Percentiles rank a stretch among this genome's conserved stretches.
phyloP scores from a whole-genome alignment of 2,329 filamentous ascomycete genomes.

The Alternaria ventricosa region DNA sequence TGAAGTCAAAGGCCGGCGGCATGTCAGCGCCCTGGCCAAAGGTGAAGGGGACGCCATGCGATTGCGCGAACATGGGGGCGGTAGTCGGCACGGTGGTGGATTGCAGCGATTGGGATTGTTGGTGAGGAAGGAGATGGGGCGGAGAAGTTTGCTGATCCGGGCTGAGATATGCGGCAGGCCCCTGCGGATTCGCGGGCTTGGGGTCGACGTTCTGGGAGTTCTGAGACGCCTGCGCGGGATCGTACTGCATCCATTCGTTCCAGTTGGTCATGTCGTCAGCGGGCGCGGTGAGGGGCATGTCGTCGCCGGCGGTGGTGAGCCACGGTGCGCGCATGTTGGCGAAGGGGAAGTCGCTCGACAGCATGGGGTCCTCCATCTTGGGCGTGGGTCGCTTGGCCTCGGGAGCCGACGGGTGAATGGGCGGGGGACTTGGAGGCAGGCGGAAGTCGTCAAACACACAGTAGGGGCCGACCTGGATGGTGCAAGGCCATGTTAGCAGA shows the following conservation, averaged over 20 bases:
- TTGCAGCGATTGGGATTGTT: slow-evolving; percentile 34
- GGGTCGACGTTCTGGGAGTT: slow-evolving; percentile 25
- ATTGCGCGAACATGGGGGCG: slow-evolving; percentile 25
- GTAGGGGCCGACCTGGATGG: slow-evolving; percentile 46
- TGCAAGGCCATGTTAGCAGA: slow-evolving; percentile 33
- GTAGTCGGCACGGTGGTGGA: slow-evolving; percentile 31
- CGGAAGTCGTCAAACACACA: slow-evolving; percentile 48
- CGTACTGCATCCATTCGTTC: slow-evolving; percentile 58
- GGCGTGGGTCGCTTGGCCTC: slow-evolving; percentile 8
- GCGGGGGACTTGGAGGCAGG: slow-evolving; percentile 29
- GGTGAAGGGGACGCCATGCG: slow-evolving; percentile 34
- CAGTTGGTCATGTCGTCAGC: slow-evolving; percentile 47
- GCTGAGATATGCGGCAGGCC: slow-evolving; percentile 36
- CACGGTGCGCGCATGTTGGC: slow-evolving; percentile 42
- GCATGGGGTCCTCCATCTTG: slow-evolving; percentile 45
- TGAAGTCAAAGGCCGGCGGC: slow-evolving; percentile 46
- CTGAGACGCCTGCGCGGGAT: slow-evolving; percentile 49
- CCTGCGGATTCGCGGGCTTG: slow-evolving; percentile 34
- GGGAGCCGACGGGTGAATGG: slow-evolving; percentile 14
- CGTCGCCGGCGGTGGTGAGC: slow-evolving; percentile 43
- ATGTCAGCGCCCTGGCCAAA: slow-evolving; percentile 43
- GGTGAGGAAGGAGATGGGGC: slow-evolving; percentile 34
- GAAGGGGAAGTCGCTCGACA: slow-evolving; percentile 45
- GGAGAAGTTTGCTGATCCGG: slow-evolving; percentile 35
- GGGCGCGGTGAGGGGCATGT: slow-evolving; percentile 39